Evolutionary conservation across 768 basidiomycete species (phyloP), one percentile per base, ranked within the genome.

Genomic region (Suillus cothurnatus): DNA sequence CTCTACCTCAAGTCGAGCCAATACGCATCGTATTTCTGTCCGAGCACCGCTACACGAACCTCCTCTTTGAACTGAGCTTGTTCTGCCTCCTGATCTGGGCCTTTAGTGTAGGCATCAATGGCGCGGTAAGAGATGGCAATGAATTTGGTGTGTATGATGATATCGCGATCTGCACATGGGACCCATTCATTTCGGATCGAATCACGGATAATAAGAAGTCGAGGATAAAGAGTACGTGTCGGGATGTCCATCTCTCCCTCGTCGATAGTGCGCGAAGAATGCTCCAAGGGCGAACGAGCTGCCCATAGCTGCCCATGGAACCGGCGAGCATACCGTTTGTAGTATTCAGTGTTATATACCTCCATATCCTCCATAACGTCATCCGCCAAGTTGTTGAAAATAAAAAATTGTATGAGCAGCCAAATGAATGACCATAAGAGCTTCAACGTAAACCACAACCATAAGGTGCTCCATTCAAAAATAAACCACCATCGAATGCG

Each of bases 241-340:
- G 60, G 67, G 5, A 32, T 57, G 6, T 61, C 58, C 55, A 66
- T 57, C 41, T 57, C 62, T 5, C 26, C 23, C n/a, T 49, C 39
- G 4, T 63, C 58, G 17, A 61, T 39, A 23, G 36, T 0, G 19
- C 66, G 68, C 7, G 50, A 43, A 6, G 70, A 71, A 56, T 67
- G 47, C 31, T 71, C 70, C 38, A 17, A 69, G 1, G n/a, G 34
- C 4, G 70, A 71, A 28, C 70, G 70, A 14, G 70, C 70, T 23
- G 70, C 65, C 70, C 70, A 71, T 39, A 71, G 38, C 39, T 71
- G 70, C 2, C 68, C 62, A 28, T 34, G 64, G 61, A 64, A 71
- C 3, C 64, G 50, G 4, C 66, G 60, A 23, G n/a, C 26, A 21
- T 71, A 71, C 14, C 21, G 7, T 5, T 50, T 60, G 62, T 62